Base-by-base conservation (phyloP, 352 stramenopile species). In the Globisporangium nagaii region DNA sequence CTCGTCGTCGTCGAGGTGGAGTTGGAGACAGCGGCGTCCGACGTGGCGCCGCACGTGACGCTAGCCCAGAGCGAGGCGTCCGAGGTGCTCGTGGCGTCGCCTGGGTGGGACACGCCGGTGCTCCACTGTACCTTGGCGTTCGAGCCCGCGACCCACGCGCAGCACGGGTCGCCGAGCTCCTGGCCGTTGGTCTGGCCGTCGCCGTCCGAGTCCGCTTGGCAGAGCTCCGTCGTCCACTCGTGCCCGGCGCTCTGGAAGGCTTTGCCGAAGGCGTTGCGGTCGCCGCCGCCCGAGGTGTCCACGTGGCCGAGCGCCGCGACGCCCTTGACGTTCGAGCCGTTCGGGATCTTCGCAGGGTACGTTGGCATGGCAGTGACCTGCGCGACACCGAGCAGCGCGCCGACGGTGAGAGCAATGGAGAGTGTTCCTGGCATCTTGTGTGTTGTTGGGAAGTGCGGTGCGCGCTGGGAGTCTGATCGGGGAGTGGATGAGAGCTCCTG, bases 181-280 rank as follows among this genome's bases (percentile, higher is more conserved):
- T 81, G 45, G 9, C 75, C 75, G 56, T 86, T 86, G n/a, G 67
- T 84, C 30, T 65, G 53, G 11, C 75, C 75, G 53, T 86, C 75
- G 39, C 64, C 64, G 28, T 72, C 70, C 37, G 68, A 60, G 48
- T 77, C 70, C 9, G 46, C 44, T 10, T 75, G n/a, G 49, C 70
- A 80, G n/a, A 79, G 25, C 17, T 46, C 64, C 4, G 17, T 32
- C 3, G 61, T 76, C 70, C 70, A 79, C n/a, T 31, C 37, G 17
- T 56, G 37, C 0, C 48, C 47, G 0, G 41, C 41, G 12, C 5
- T 12, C 12, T 7, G 12, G 24, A 47, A 47, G 48, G 46, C 65
- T 1, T 36, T 30, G 10, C 62, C 58, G 45, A 73, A 73, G 1
- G 39, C 34, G 31, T 71, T 72, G 37, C 42, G 60, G 22, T 15